phyloP scores from a whole-genome alignment of 768 basidiomycete species.

The Cyclocybe cylindracea region DNA sequence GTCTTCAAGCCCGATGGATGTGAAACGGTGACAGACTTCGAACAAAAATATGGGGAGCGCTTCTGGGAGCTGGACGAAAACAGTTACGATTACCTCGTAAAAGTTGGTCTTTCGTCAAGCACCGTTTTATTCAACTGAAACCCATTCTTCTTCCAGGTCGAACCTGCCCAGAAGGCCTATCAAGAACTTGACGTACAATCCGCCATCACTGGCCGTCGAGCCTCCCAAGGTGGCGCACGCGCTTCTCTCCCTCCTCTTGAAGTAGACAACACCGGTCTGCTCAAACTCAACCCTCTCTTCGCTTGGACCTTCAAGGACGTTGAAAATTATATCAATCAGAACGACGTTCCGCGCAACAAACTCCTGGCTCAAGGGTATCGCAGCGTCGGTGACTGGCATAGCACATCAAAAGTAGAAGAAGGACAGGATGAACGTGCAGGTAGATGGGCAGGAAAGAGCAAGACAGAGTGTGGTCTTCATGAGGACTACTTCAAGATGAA shows the following conservation, averaged over 20 bases:
- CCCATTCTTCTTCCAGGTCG: constrained; percentile 57
- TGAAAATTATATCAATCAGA: constrained; percentile 78
- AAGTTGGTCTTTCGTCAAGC: constrained; percentile 48
- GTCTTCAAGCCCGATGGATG: constrained; percentile 81
- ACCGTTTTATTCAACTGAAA: neutral
- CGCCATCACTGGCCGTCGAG: constrained; percentile 93
- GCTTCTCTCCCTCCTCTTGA: constrained; percentile 83
- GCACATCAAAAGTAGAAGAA: constrained; percentile 70
- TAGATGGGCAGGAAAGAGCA: constrained; percentile 86
- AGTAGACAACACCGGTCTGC: constrained; percentile 83
- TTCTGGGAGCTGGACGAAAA: constrained; percentile 90
- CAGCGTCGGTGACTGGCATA: constrained; percentile 98
- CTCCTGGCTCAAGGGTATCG: constrained; percentile 91
- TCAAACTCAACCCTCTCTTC: constrained; percentile 95
- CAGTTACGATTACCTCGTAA: constrained; percentile 89
- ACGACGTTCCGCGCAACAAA: constrained; percentile 86
- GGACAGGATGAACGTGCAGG: constrained; percentile 88
- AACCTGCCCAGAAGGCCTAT: constrained; percentile 91
- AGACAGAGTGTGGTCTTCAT: constrained; percentile 96
- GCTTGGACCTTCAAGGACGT: constrained; percentile 85
- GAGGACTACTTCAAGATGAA: constrained; percentile 86
- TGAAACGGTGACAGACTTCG: constrained; percentile 70
- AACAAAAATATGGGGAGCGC: constrained; percentile 72
- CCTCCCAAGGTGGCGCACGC: constrained; percentile 92
- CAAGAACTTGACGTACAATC: constrained; percentile 73